These are phyloP conservation scores for Trichosporon coremiiforme DNA, from an alignment of 1,284 basidiomycete species.

Conservation along the genomic window DNA sequence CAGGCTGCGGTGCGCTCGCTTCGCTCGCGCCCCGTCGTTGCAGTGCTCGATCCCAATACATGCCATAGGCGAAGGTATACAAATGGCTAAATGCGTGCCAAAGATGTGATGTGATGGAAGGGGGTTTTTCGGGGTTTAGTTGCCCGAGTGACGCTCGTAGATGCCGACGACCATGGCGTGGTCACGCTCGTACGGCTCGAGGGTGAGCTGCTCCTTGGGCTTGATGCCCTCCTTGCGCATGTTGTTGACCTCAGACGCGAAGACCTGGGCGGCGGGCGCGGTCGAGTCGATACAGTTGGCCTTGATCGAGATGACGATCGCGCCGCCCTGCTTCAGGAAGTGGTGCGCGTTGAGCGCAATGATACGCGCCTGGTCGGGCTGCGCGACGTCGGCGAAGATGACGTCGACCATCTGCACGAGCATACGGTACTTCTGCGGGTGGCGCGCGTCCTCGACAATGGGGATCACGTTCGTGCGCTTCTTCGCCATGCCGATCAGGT, in stretches of 20 bases:
- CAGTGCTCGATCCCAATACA: slow-evolving; percentile 18
- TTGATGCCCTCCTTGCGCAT: slow-evolving; percentile 82
- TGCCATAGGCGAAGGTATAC: slow-evolving; percentile 19
- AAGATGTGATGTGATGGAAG: slow-evolving; percentile 3
- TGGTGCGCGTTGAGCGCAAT: slow-evolving; percentile 90
- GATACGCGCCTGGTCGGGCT: slow-evolving; percentile 97
- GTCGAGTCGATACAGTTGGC: slow-evolving; percentile 99
- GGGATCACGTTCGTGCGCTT: slow-evolving; percentile 99
- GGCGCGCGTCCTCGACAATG: slow-evolving; percentile 94
- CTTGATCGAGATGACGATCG: slow-evolving; percentile 97
- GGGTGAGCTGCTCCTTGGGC: slow-evolving; percentile 64
- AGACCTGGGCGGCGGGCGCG: slow-evolving; percentile 83
- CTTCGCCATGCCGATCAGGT: slow-evolving; percentile 99
- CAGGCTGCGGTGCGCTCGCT: not conserved
- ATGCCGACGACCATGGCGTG: slow-evolving; percentile 58
- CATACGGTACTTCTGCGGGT: slow-evolving; percentile 95
- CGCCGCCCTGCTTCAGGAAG: slow-evolving; percentile 94
- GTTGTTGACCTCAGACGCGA: slow-evolving; percentile 83
- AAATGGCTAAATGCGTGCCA: slow-evolving; percentile 10
- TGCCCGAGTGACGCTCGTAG: slow-evolving; percentile 50
- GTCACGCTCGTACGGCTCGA: slow-evolving; percentile 64
- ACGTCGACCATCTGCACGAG: slow-evolving; percentile 89
- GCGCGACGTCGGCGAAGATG: slow-evolving; percentile 97
- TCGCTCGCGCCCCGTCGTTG: not conserved
- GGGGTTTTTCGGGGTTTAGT: not conserved